A percentile compares a stretch with the other conserved stretches of the same genome.
Conservation (phyloP, 169 alveolate genomes). For the Toxoplasma gondii region DNA sequence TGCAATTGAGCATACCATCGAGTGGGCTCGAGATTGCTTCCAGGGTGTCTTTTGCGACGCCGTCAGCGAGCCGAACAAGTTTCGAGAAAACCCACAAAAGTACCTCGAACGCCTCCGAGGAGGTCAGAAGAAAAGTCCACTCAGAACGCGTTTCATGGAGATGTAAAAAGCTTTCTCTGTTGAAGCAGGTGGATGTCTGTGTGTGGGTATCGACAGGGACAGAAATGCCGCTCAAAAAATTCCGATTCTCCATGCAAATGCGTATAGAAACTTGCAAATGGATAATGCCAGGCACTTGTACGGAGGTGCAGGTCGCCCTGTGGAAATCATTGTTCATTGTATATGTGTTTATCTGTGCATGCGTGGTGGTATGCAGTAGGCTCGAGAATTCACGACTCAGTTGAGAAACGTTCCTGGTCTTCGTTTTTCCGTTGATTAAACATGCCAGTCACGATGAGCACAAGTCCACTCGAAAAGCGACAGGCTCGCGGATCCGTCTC, state of each 20-base stretch:
- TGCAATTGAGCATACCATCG: conserved; percentile 97
- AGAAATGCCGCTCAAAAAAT: too few species aligned
- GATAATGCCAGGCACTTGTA: not conserved
- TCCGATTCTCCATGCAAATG: not conserved
- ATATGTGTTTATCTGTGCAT: not conserved
- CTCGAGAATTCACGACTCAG: too few species aligned
- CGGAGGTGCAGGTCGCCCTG: not conserved
- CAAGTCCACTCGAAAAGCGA: too few species aligned
- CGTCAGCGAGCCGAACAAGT: conserved; percentile 90
- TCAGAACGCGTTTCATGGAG: not conserved
- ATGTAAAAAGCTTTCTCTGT: not conserved
- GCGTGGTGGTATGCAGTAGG: too few species aligned
- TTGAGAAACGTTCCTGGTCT: too few species aligned
- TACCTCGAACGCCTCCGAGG: conserved; percentile 57
- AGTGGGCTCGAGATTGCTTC: conserved; percentile 99
- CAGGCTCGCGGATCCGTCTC: too few species aligned
- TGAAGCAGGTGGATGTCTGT: not conserved
- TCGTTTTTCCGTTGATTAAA: too few species aligned
- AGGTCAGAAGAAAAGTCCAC: not conserved
- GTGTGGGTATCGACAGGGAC: too few species aligned
- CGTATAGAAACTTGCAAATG: too few species aligned
- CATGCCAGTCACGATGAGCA: too few species aligned
- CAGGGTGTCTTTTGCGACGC: conserved; percentile 95
- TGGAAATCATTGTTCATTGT: not conserved
- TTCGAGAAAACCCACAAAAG: conserved; percentile 62